A percentile compares a stretch with the other conserved stretches of the same genome.
Evolutionary conservation across 768 basidiomycete genomes (phyloP).

Genomic region (Leccinum rimulosum): DNA sequence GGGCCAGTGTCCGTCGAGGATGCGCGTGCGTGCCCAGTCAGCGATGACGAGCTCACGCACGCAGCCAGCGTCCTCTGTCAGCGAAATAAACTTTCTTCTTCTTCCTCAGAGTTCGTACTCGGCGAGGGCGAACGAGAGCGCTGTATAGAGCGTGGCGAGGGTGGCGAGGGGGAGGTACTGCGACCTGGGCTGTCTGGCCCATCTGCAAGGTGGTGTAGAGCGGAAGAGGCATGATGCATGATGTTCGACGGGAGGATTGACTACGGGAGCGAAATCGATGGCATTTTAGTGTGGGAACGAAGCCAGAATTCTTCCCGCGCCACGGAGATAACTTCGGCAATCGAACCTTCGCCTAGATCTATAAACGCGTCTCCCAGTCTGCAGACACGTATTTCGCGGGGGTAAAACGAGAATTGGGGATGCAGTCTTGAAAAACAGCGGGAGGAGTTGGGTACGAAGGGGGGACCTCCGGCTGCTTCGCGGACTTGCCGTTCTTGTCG

Average conservation of each 20-base stretch:
- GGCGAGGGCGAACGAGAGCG: constrained; percentile 33
- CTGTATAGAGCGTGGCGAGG: constrained; percentile 24
- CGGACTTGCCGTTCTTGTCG: too few relatives aligned
- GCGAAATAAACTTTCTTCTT: constrained; percentile 43
- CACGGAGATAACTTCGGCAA: constrained; percentile 56
- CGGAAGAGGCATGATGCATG: constrained; percentile 3
- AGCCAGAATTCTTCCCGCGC: constrained; percentile 75
- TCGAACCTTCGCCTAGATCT: constrained; percentile 68
- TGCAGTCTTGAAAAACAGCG: constrained; percentile 15
- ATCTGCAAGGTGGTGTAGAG: constrained; percentile 7
- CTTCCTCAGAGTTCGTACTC: constrained; percentile 39
- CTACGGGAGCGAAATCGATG: constrained; percentile 28
- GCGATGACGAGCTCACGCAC: constrained; percentile 56
- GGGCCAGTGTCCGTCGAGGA: constrained; percentile 73
- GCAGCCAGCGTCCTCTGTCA: constrained; percentile 46
- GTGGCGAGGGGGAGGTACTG: constrained; percentile 27
- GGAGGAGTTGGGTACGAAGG: constrained; percentile 24
- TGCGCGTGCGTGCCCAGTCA: constrained; percentile 69
- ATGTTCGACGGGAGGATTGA: constrained; percentile 8
- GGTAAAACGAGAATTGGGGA: constrained; percentile 20
- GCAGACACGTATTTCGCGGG: constrained; percentile 30
- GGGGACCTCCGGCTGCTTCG: constrained; percentile 54
- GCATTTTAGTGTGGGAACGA: constrained; percentile 58
- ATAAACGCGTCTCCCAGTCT: constrained; percentile 72
- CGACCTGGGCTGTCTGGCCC: constrained; percentile 19